Evolutionary conservation across 345 rosid genomes (phyloP).

Genomic region (Populus nigra): DNA sequence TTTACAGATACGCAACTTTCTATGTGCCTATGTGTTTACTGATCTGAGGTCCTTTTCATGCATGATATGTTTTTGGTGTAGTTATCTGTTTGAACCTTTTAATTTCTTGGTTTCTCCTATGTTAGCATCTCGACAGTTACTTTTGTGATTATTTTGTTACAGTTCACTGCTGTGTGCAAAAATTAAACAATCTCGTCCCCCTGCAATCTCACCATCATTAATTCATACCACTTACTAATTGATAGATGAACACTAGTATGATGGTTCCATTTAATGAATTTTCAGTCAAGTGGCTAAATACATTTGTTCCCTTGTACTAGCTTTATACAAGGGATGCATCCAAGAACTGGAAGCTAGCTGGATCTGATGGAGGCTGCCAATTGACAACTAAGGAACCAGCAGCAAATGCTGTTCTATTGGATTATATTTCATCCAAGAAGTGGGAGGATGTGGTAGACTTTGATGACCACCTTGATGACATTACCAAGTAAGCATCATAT

Average conservation of each 20-base stretch:
- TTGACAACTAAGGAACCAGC: conserved; percentile 76
- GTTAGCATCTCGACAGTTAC: neutral
- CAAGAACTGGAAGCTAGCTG: conserved; percentile 76
- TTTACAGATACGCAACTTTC: neutral
- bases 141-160: neutral
- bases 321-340: conserved; percentile 81
- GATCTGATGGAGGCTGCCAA: conserved; percentile 61
- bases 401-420: conserved; percentile 63
- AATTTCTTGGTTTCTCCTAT: too few relatives aligned
- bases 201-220: neutral
- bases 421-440: conserved; percentile 70
- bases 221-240: neutral
- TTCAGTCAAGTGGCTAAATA: neutral
- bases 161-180: neutral
- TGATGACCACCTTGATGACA: conserved; percentile 91
- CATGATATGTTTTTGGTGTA: neutral
- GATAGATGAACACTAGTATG: neutral
- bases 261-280: neutral
- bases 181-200: neutral
- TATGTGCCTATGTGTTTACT: neutral
- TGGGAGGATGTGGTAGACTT: conserved; percentile 82
- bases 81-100: neutral
- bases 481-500: conserved; percentile 60
- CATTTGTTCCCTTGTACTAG: conserved; percentile 33
- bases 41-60: neutral